Evolutionary conservation across 2,329 filamentous ascomycete genomes (phyloP).

Genomic region (Scytalidium sp.): DNA sequence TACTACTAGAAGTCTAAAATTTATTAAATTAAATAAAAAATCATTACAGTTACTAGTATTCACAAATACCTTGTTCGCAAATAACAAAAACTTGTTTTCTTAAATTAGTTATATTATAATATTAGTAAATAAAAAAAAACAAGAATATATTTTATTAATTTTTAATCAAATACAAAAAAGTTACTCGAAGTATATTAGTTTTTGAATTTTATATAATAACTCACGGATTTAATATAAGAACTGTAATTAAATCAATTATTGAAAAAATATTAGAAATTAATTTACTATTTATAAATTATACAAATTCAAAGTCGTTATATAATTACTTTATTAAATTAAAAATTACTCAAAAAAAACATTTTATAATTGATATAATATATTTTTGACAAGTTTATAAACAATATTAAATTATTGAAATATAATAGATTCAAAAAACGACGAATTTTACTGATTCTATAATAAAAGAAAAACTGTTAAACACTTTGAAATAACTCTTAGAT

Average conservation of each 20-base stretch:
- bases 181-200: slow-evolving; percentile 11
- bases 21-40: background rate
- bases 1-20: background rate
- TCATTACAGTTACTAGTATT: background rate
- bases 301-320: background rate
- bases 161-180: too few relatives aligned
- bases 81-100: background rate
- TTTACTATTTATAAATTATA: background rate
- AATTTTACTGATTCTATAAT: too few relatives aligned
- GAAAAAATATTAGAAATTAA: background rate
- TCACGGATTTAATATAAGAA: slow-evolving; percentile 7
- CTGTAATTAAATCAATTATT: background rate
- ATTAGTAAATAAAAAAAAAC: background rate
- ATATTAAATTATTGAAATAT: slow-evolving; percentile 10
- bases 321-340: background rate
- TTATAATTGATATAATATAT: background rate
- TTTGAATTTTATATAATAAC: slow-evolving; percentile 14
- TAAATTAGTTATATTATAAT: slow-evolving; percentile 1
- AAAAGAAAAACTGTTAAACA: slow-evolving; percentile 7
- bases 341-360: background rate
- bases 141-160: too few relatives aligned
- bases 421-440: slow-evolving; percentile 13
- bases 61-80: too few relatives aligned
- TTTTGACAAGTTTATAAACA: background rate
- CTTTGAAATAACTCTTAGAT: slow-evolving; percentile 8